Conservation (phyloP, 2,329 filamentous ascomycete species). For the Sporothrix curviconia region DNA sequence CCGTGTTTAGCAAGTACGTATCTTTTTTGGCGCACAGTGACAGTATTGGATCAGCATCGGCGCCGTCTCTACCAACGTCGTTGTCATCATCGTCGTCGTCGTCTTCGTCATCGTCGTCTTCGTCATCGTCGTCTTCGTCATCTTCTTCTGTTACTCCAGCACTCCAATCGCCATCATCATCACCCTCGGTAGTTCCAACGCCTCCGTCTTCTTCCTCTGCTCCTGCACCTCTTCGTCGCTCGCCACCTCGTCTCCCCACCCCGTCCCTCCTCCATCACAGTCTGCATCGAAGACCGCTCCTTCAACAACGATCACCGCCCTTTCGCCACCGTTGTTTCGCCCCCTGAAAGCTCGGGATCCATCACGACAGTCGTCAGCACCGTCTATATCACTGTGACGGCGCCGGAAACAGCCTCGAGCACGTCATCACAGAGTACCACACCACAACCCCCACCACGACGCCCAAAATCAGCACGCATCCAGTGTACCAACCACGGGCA, state of each 20-base stretch:
- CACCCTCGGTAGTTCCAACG: too few relatives aligned
- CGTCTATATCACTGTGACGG: not conserved
- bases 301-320: too few relatives aligned
- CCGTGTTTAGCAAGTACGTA: conserved; percentile 8
- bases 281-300: not conserved
- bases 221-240: not conserved
- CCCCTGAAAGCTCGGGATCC: not conserved
- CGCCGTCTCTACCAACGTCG: too few relatives aligned
- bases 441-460: too few relatives aligned
- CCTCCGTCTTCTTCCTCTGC: not conserved
- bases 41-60: not conserved
- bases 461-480: too few relatives aligned
- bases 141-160: too few relatives aligned
- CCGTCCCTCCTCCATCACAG: too few relatives aligned
- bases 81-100: not conserved
- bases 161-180: too few relatives aligned
- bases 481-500: too few relatives aligned
- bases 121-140: not conserved
- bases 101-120: not conserved
- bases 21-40: not conserved
- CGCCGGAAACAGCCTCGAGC: not conserved
- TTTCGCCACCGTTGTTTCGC: too few relatives aligned
- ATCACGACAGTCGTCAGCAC: conserved; percentile 7
- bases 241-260: not conserved
- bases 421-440: too few relatives aligned